phyloP scores from a whole-genome alignment of 2,329 filamentous ascomycete species.

The Penicillium palitans region DNA sequence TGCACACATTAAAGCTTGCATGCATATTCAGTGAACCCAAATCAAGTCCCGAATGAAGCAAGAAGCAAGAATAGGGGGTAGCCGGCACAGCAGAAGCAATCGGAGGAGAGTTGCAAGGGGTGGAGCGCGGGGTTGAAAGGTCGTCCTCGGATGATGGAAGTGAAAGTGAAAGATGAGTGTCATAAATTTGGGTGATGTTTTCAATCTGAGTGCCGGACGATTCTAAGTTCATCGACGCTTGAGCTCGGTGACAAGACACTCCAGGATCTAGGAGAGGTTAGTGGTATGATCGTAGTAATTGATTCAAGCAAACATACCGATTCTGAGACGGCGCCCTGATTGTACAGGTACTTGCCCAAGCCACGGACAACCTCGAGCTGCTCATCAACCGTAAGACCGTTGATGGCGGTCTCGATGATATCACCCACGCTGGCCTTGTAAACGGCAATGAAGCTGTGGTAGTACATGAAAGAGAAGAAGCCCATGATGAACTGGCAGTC shows the following conservation, averaged over 20 bases:
- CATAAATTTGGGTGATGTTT: slow-evolving; percentile 17
- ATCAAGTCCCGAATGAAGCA: slow-evolving; percentile 10
- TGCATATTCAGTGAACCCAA: slow-evolving; percentile 10
- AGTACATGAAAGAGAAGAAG: slow-evolving; percentile 97
- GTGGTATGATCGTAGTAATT: slow-evolving; percentile 1
- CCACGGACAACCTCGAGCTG: slow-evolving; percentile 76
- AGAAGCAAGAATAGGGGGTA: slow-evolving; percentile 8
- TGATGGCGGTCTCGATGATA: slow-evolving; percentile 89
- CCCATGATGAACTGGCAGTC: slow-evolving; percentile 99
- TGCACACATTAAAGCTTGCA: slow-evolving; percentile 14
- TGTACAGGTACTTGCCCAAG: slow-evolving; percentile 63
- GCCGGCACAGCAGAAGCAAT: slow-evolving; percentile 14
- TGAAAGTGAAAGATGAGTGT: slow-evolving; percentile 15
- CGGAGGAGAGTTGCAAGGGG: slow-evolving; percentile 4
- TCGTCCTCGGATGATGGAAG: slow-evolving; percentile 9
- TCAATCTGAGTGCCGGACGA: slow-evolving; percentile 2
- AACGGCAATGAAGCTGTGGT: slow-evolving; percentile 91
- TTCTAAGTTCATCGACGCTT: slow-evolving; percentile 30
- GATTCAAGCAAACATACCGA: slow-evolving; percentile 44
- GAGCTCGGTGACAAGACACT: slow-evolving; percentile 41
- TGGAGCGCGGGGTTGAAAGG: slow-evolving; percentile 14
- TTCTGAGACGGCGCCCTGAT: slow-evolving; percentile 59
- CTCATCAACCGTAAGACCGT: slow-evolving; percentile 80
- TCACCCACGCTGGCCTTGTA: slow-evolving; percentile 82
- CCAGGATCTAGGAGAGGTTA: slow-evolving; percentile 35